These are phyloP conservation scores for Silene vulgaris DNA, from an alignment of 179 eudicot genomes.

Conservation along the genomic window DNA sequence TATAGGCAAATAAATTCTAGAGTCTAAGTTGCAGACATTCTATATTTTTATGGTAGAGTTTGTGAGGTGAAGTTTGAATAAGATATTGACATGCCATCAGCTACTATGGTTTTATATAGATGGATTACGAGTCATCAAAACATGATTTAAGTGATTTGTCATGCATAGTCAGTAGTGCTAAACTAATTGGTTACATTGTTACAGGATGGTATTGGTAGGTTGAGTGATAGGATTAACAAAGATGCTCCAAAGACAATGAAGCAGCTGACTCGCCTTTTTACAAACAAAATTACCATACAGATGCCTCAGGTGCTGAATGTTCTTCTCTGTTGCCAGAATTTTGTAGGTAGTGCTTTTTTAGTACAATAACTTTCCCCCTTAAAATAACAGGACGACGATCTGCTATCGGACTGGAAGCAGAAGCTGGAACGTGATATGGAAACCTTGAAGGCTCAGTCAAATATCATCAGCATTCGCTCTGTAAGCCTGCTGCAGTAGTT, in stretches of 20 bases:
- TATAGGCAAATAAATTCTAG: too few species aligned
- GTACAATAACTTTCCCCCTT: not conserved
- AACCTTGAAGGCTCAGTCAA: constrained; percentile 75
- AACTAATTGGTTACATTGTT: constrained; percentile 13
- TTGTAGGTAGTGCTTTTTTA: not conserved
- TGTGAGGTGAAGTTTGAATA: not conserved
- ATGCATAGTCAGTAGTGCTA: not conserved
- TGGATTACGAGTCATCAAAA: too few species aligned
- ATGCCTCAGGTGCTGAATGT: constrained; percentile 64
- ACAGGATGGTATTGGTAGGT: constrained; percentile 71
- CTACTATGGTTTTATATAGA: too few species aligned
- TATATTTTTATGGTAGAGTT: not conserved
- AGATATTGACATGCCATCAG: not conserved
- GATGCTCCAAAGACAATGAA: constrained; percentile 74
- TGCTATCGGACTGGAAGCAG: constrained; percentile 78
- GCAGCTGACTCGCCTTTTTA: constrained; percentile 77
- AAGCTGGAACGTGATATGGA: constrained; percentile 84
- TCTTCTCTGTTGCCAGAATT: not conserved
- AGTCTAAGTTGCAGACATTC: too few species aligned
- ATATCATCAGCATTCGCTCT: constrained; percentile 55
- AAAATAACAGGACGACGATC: constrained; percentile 55
- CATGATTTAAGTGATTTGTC: constrained; percentile 4
- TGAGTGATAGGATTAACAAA: constrained; percentile 65
- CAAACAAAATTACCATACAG: constrained; percentile 82
- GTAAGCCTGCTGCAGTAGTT: constrained; percentile 38